These are phyloP conservation scores for Moricandia moricandioides DNA, from an alignment of 345 rosid genomes.

Conservation along the genomic window DNA sequence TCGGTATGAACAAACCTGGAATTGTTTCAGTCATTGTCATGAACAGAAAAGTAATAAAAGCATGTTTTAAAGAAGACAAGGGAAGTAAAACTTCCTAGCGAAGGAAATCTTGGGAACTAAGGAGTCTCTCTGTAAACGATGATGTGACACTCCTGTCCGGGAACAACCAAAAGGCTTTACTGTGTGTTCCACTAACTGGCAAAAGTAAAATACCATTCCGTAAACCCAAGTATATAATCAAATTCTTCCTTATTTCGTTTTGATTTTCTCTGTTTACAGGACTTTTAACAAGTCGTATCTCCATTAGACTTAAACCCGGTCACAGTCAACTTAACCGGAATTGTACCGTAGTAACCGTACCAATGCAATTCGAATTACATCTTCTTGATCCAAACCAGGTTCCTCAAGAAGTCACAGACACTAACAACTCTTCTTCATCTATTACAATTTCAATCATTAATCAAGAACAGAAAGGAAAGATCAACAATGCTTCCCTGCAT, in stretches of 20 bases:
- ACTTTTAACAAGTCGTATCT: not conserved
- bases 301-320: not conserved
- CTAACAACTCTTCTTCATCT: not conserved
- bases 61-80: too few relatives aligned
- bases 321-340: not conserved
- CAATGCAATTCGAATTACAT: not conserved
- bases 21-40: too few relatives aligned
- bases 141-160: not conserved
- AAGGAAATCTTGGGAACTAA: too few relatives aligned
- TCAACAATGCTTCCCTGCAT: not conserved
- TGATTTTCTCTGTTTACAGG: not conserved
- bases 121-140: too few relatives aligned
- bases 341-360: not conserved
- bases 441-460: not conserved
- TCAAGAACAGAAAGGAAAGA: not conserved
- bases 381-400: not conserved
- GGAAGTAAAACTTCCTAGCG: too few relatives aligned
- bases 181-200: not conserved
- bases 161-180: not conserved
- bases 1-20: too few relatives aligned
- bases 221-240: not conserved
- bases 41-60: too few relatives aligned
- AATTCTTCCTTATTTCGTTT: not conserved
- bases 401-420: not conserved
- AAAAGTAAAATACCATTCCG: not conserved